A percentile compares a stretch with the other conserved stretches of the same genome.
These are phyloP conservation scores for Ganoderma sinense DNA, from an alignment of 1,284 basidiomycete genomes.

Conservation along the genomic window DNA sequence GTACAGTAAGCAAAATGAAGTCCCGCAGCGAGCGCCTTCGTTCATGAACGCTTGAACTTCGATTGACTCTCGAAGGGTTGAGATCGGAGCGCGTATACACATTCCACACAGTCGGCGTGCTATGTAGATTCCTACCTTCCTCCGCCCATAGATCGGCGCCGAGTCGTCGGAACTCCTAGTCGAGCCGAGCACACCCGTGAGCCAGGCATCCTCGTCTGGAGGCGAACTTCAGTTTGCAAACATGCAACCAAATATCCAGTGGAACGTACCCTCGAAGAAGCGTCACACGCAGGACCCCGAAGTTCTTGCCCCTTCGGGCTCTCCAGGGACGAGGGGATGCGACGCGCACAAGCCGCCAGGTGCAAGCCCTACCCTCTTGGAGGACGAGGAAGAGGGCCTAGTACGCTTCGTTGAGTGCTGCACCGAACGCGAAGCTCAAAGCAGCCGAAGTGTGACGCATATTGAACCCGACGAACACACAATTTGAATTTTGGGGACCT, in stretches of 20 bases:
- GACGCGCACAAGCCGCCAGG: neutral
- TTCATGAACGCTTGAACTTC: neutral
- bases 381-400: neutral
- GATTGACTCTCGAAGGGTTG: neutral
- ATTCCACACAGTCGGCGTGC: neutral
- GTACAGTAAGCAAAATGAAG: neutral
- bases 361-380: neutral
- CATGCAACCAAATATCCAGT: neutral
- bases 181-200: neutral
- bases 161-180: neutral
- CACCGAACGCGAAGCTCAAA: neutral
- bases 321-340: neutral
- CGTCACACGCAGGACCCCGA: neutral
- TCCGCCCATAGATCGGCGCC: neutral
- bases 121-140: neutral
- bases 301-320: neutral
- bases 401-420: neutral
- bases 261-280: neutral
- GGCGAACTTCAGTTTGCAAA: neutral
- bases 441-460: neutral
- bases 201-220: neutral
- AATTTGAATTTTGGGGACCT: neutral
- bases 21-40: neutral
- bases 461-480: neutral
- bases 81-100: neutral